A percentile compares a stretch with the other conserved stretches of the same genome.
phyloP scores from a whole-genome alignment of 2,329 filamentous ascomycete species.

The Camptophora hylomeconis region DNA sequence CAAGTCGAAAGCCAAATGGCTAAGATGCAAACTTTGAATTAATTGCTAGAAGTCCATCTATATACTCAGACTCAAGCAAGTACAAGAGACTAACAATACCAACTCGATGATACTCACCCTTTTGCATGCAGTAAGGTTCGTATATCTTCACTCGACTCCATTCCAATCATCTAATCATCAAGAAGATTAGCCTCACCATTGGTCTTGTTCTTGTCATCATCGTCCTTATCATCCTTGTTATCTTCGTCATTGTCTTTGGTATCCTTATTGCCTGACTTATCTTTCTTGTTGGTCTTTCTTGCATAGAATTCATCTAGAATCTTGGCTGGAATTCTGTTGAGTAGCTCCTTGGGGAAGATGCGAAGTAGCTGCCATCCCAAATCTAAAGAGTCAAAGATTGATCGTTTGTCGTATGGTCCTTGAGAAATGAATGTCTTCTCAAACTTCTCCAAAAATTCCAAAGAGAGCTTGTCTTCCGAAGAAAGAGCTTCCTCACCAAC shows the following conservation, averaged over 20 bases:
- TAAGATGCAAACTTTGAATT: no score
- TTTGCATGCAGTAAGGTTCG: no score
- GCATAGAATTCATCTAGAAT: conserved; percentile 71
- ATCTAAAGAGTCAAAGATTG: conserved; percentile 86
- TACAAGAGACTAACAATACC: no score
- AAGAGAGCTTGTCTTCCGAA: conserved; percentile 88
- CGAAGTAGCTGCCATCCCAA: conserved; percentile 91
- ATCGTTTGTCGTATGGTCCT: conserved; percentile 80
- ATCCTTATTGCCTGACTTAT: conserved; percentile 27
- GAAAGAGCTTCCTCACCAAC: conserved; percentile 96
- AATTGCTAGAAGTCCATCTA: no score
- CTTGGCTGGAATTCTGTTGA: conserved; percentile 86
- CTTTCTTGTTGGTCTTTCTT: conserved; percentile 23
- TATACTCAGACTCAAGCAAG: no score
- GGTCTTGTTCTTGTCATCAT: no score
- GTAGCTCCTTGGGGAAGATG: conserved; percentile 94
- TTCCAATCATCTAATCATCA: conserved; percentile 10
- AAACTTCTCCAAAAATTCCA: conserved; percentile 98
- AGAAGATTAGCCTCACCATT: conserved; percentile 11
- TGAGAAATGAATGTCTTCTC: conserved; percentile 90
- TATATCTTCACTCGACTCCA: no score
- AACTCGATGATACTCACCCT: no score
- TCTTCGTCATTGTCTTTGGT: conserved; percentile 28
- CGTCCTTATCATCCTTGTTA: conserved; percentile 17
- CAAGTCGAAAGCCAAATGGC: no score